Evolutionary conservation across 306 rosid species (phyloP), one percentile per base, ranked within the genome.

Genomic region (Citrullus amarus): DNA sequence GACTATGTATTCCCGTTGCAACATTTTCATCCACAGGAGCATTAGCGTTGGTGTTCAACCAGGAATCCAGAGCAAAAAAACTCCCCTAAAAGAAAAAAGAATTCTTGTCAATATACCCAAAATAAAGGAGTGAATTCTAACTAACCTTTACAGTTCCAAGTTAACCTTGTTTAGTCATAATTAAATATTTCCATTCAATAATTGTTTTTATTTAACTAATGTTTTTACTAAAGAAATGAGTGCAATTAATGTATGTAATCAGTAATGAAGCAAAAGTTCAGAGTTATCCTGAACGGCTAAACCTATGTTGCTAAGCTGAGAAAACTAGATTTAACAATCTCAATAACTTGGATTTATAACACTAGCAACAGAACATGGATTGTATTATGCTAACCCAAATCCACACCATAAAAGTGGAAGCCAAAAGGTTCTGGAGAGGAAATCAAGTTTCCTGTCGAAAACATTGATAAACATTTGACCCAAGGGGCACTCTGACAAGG

Each of bases 21-120:
- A 80, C 67, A 78, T 85, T 77, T 82, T 89, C 90, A 59, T 84
- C 89, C 78, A 59, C 55, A 59, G 79, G 83, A 58, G 81, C 88
- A 60, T 70, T 83, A 36, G 66, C 15, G 81, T 82, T 85, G 71
- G 85, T 82, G 78, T 82, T 88, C 58, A 86, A 81, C 91, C 86
- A 87, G 76, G 89, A 85, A 82, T 86, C 85, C 73, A 36, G 72
- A 72, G 86, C 46, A 56, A 69, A 46, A 73, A 82, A 68, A 67
- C 78, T 77, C 78, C 58, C 86, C 97, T 93, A 83, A 75, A 87
- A 71, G 78, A 80, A 80, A 25, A 83, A 60, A 32, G 38, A 38
- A 55, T 25, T 34, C 70, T 68, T 53, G 76, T 66, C 13, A 80
- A 22, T 79, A 62, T 71, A 80, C 11, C 80, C 32, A 32, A 2